phyloP scores from a whole-genome alignment of 176 grass and related monocot genomes.

The Elaeis guineensis region DNA sequence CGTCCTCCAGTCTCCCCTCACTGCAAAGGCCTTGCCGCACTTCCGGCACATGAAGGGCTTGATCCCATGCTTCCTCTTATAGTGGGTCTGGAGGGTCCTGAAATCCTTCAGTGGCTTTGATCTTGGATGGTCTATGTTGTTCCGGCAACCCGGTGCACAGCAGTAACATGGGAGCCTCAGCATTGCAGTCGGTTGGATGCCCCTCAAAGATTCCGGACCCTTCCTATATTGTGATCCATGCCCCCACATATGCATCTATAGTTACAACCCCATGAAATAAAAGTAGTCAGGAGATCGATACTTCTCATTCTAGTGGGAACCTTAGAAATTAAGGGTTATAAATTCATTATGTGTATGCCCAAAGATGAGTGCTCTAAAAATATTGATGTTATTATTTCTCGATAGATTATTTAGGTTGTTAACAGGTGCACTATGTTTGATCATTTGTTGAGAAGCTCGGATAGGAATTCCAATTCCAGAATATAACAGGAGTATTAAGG shows the following conservation, averaged over 20 bases:
- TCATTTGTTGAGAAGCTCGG: too few species aligned
- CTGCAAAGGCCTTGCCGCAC: constrained; percentile 95
- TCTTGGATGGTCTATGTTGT: constrained; percentile 95
- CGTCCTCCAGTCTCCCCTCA: constrained; percentile 94
- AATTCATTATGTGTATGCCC: too few species aligned
- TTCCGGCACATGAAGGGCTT: constrained; percentile 97
- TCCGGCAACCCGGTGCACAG: constrained; percentile 89
- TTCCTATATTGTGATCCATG: constrained; percentile 96
- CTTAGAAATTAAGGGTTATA: too few species aligned
- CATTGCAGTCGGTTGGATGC: constrained; percentile 97
- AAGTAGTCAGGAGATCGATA: background rate
- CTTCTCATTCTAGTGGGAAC: too few species aligned
- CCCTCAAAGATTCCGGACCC: constrained; percentile 86
- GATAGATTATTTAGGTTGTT: too few species aligned
- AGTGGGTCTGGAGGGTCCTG: constrained; percentile 94
- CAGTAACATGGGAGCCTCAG: constrained; percentile 91
- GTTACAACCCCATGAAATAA: background rate
- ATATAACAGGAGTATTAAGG: too few species aligned
- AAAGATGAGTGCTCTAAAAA: too few species aligned
- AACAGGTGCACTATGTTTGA: too few species aligned
- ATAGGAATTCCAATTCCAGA: too few species aligned
- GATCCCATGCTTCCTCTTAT: constrained; percentile 97
- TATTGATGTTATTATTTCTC: too few species aligned
- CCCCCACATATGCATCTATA: constrained; percentile 99
- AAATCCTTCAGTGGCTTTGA: constrained; percentile 96